Evolutionary conservation across 2,329 filamentous ascomycete species (phyloP).

Genomic region (Penicillium sp.): DNA sequence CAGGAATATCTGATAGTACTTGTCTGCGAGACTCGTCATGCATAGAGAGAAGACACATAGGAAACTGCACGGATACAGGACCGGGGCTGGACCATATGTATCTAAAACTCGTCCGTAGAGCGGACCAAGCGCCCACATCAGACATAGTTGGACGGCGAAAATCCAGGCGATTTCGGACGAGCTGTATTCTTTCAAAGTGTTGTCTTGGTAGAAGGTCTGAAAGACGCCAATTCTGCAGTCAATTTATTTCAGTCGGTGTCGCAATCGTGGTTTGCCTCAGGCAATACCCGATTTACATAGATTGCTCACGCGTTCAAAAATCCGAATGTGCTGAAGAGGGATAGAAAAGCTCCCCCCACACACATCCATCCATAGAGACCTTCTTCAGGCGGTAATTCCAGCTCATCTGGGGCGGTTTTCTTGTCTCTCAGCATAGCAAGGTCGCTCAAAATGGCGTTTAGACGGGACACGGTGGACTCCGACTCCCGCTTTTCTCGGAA

Average conservation of each 20-base stretch:
- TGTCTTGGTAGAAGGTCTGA: slow-evolving; percentile 45
- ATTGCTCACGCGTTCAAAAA: slow-evolving; percentile 9
- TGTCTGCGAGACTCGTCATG: slow-evolving; percentile 12
- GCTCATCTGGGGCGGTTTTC: neutral
- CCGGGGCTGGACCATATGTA: slow-evolving; percentile 10
- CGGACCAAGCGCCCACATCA: slow-evolving; percentile 34
- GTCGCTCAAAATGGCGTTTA: neutral
- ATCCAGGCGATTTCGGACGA: slow-evolving; percentile 48
- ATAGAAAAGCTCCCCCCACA: slow-evolving; percentile 31
- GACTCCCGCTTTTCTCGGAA: neutral
- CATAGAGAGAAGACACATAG: slow-evolving; percentile 13
- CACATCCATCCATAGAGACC: slow-evolving; percentile 42
- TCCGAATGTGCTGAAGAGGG: slow-evolving; percentile 7
- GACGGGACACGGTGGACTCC: neutral
- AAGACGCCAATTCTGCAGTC: slow-evolving; percentile 40
- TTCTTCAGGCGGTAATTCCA: slow-evolving; percentile 26
- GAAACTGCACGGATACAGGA: slow-evolving; percentile 13
- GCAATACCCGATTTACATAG: no score
- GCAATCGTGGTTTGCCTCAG: no score
- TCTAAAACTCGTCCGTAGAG: slow-evolving; percentile 17
- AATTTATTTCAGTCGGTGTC: neutral
- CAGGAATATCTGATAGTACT: slow-evolving; percentile 19
- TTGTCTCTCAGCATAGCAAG: neutral
- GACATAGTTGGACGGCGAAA: slow-evolving; percentile 44
- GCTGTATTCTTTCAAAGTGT: slow-evolving; percentile 41